These are phyloP conservation scores for Yamadazyma epiphylla DNA, from an alignment of 1,139 yeast genomes.

Conservation along the genomic window DNA sequence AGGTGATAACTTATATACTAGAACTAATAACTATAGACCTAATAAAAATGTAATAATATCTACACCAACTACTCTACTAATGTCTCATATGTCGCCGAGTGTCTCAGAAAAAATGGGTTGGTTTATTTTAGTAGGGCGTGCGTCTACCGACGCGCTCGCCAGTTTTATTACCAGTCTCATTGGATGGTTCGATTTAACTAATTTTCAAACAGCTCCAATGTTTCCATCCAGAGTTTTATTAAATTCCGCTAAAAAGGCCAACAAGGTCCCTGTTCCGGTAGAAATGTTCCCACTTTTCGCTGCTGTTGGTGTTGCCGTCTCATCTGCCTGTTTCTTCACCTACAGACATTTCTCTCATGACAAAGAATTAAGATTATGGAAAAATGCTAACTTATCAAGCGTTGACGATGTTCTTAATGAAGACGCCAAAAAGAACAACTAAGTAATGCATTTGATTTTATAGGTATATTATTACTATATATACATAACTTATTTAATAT, in stretches of 20 bases:
- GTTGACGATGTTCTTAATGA: slow-evolving; percentile 58
- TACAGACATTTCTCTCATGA: slow-evolving; percentile 71
- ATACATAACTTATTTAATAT: slow-evolving; percentile 19
- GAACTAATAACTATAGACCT: no score
- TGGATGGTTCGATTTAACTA: slow-evolving; percentile 10
- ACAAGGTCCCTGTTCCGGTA: slow-evolving; percentile 50
- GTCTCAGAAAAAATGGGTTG: no score
- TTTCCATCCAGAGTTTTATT: slow-evolving; percentile 53
- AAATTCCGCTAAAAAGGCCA: slow-evolving; percentile 38
- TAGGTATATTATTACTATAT: no score
- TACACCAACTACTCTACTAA: no score
- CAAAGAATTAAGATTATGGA: slow-evolving; percentile 64
- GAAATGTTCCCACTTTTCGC: slow-evolving; percentile 73
- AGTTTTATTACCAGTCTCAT: slow-evolving; percentile 13
- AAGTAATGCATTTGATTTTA: background rate
- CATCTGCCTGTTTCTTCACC: slow-evolving; percentile 65
- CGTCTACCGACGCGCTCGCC: slow-evolving; percentile 86
- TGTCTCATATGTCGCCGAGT: no score
- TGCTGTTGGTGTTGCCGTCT: slow-evolving; percentile 60
- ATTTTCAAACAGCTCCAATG: slow-evolving; percentile 38
- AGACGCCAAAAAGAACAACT: slow-evolving; percentile 33
- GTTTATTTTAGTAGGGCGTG: no score
- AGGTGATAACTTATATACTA: no score
- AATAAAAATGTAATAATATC: no score
- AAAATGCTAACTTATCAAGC: slow-evolving; percentile 56